Conservation (phyloP, 768 basidiomycete species). For the Hysterangium stoloniferum region DNA sequence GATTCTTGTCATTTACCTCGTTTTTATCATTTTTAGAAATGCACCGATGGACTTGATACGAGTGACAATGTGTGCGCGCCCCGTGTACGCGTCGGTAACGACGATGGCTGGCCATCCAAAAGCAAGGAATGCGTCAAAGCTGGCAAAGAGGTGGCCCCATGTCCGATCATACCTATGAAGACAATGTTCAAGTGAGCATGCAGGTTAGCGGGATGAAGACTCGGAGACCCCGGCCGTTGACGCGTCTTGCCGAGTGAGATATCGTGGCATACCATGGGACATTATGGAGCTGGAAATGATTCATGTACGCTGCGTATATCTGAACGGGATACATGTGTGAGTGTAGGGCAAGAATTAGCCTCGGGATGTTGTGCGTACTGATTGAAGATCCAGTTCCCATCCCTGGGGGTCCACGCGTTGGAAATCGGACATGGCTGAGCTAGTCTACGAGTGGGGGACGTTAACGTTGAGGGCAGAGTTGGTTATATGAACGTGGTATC, state of each 20-base stretch:
- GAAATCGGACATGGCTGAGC: slow-evolving; percentile 54
- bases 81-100: slow-evolving; percentile 64
- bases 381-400: slow-evolving; percentile 77
- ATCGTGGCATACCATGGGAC: slow-evolving; percentile 48
- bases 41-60: slow-evolving; percentile 60
- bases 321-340: slow-evolving; percentile 15
- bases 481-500: too few relatives aligned
- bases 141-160: slow-evolving; percentile 73
- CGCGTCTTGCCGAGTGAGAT: too few relatives aligned
- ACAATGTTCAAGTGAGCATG: too few relatives aligned
- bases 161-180: slow-evolving; percentile 76
- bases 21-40: slow-evolving; percentile 82
- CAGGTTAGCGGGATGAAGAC: too few relatives aligned
- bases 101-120: slow-evolving; percentile 82
- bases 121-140: slow-evolving; percentile 70
- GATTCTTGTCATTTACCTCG: slow-evolving; percentile 37
- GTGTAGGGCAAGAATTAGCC: not conserved
- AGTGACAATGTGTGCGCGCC: slow-evolving; percentile 75
- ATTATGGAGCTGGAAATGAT: slow-evolving; percentile 64
- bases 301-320: slow-evolving; percentile 73
- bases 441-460: too few relatives aligned
- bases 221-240: too few relatives aligned
- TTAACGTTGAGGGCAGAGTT: too few relatives aligned
- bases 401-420: slow-evolving; percentile 66
- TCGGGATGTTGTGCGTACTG: slow-evolving; percentile 38